A percentile compares a stretch with the other conserved stretches of the same genome.
These are phyloP conservation scores for Dryas drummondii DNA, from an alignment of 306 rosid genomes.

Conservation along the genomic window DNA sequence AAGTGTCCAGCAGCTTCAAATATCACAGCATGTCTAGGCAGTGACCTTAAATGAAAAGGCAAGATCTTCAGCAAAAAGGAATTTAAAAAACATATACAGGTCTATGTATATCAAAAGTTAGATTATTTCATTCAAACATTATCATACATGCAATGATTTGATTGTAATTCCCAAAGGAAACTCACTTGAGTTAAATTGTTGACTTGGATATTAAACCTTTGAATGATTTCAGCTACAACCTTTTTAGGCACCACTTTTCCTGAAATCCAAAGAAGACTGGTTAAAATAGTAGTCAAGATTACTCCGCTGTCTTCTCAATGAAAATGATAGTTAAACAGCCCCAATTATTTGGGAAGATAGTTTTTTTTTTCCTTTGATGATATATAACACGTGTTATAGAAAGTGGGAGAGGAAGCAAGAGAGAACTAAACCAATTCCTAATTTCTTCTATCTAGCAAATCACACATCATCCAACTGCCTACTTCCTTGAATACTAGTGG, in stretches of 20 bases:
- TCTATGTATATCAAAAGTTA: neutral
- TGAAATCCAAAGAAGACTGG: constrained; percentile 44
- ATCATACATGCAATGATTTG: constrained; percentile 6
- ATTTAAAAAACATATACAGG: neutral
- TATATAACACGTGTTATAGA: neutral
- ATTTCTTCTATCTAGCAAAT: neutral
- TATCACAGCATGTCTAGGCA: neutral
- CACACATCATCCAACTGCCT: neutral
- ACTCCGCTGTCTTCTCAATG: neutral
- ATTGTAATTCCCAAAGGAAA: constrained; percentile 29
- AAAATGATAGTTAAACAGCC: neutral
- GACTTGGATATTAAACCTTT: constrained; percentile 91
- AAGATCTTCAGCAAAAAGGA: neutral
- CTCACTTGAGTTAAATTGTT: constrained; percentile 91
- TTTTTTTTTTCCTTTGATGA: neutral
- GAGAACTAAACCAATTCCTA: neutral
- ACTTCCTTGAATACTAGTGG: neutral
- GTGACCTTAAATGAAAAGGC: neutral
- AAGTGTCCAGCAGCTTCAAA: neutral
- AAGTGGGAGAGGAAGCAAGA: neutral
- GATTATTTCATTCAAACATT: neutral
- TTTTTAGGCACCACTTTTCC: constrained; percentile 73
- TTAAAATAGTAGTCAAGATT: constrained; percentile 10
- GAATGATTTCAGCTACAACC: constrained; percentile 64
- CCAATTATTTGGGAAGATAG: neutral